Evolutionary conservation across 768 basidiomycete genomes (phyloP).

Genomic region (Leccinellum albellum): DNA sequence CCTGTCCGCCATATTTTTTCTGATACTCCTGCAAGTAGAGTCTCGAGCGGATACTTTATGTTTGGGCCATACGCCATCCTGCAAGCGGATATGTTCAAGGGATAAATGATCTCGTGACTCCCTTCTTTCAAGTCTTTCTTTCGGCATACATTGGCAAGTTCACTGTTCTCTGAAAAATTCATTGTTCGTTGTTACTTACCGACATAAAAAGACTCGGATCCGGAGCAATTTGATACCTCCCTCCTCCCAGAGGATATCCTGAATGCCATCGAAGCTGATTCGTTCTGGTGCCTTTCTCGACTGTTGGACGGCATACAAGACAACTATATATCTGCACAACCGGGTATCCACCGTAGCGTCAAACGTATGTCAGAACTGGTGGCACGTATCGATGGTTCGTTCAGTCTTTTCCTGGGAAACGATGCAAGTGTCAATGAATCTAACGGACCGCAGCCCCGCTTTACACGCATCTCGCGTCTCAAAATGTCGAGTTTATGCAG

Average conservation of each 20-base stretch:
- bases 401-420: background rate
- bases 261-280: slow-evolving; percentile 91
- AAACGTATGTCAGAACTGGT: slow-evolving; percentile 93
- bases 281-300: slow-evolving; percentile 97
- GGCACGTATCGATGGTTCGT: slow-evolving; percentile 78
- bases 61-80: slow-evolving; percentile 98
- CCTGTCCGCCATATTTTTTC: slow-evolving; percentile 1
- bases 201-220: slow-evolving; percentile 71
- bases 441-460: slow-evolving; percentile 60
- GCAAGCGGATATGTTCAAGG: slow-evolving; percentile 99
- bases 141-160: slow-evolving; percentile 86
- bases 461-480: slow-evolving; percentile 77
- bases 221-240: slow-evolving; percentile 82
- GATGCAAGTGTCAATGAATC: background rate
- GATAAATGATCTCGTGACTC: slow-evolving; percentile 96
- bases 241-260: slow-evolving; percentile 66
- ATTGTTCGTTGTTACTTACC: slow-evolving; percentile 2
- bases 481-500: slow-evolving; percentile 99
- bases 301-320: slow-evolving; percentile 97
- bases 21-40: slow-evolving; percentile 49
- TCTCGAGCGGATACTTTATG: slow-evolving; percentile 92
- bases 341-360: slow-evolving; percentile 92
- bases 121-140: slow-evolving; percentile 97
- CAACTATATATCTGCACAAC: slow-evolving; percentile 95
- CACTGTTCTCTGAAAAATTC: background rate